Conservation (phyloP, 2,329 filamentous ascomycete genomes). For the Beauveria medogensis region DNA sequence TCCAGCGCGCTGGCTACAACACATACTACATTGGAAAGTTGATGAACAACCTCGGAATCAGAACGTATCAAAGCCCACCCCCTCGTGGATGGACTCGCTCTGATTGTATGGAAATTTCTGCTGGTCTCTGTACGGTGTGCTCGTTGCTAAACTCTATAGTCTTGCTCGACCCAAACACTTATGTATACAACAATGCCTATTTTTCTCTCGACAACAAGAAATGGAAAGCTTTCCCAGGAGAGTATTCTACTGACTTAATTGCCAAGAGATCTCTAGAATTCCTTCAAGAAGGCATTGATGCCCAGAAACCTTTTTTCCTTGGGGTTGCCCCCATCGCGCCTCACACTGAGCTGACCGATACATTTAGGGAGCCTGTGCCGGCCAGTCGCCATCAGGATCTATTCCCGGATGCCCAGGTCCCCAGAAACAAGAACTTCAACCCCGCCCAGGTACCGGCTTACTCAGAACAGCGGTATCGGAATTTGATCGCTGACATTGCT, state of each 20-base stretch:
- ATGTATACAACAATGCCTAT: constrained; percentile 58
- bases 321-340: constrained; percentile 40
- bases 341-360: constrained; percentile 34
- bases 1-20: constrained; percentile 42
- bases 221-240: constrained; percentile 42
- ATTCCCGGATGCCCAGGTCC: constrained; percentile 51
- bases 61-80: constrained; percentile 43
- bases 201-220: constrained; percentile 34
- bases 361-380: constrained; percentile 25
- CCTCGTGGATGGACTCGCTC: constrained; percentile 50
- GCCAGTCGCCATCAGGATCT: constrained; percentile 51
- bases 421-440: constrained; percentile 60
- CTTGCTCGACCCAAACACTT: constrained; percentile 58
- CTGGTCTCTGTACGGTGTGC: not conserved
- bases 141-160: constrained; percentile 24
- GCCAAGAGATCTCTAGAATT: constrained; percentile 42
- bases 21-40: constrained; percentile 50
- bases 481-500: not conserved
- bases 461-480: not conserved
- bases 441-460: constrained; percentile 27
- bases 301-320: constrained; percentile 46
- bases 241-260: constrained; percentile 46
- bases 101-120: constrained; percentile 16
- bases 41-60: constrained; percentile 41
- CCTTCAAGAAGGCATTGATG: constrained; percentile 41